Evolutionary conservation across 2,329 filamentous ascomycete species (phyloP).

Genomic region (Colletotrichum paranaense): DNA sequence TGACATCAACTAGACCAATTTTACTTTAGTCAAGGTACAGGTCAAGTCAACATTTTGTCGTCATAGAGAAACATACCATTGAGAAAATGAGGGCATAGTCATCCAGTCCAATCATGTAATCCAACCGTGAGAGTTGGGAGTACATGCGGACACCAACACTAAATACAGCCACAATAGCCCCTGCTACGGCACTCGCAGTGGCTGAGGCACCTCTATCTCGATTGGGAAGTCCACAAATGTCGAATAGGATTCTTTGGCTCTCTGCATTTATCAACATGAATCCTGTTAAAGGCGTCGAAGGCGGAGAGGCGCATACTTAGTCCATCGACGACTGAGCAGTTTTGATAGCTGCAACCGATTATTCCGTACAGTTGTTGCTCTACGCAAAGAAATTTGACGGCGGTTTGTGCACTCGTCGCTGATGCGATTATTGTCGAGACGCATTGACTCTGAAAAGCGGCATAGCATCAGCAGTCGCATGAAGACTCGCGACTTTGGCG

Average conservation of each 20-base stretch:
- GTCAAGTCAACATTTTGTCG: too few species aligned
- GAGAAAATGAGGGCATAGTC: conserved; percentile 23
- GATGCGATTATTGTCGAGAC: not conserved
- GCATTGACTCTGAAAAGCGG: not conserved
- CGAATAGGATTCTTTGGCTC: conserved; percentile 9
- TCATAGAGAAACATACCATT: not conserved
- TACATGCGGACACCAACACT: conserved; percentile 20
- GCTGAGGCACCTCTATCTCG: conserved; percentile 16
- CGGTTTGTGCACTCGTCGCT: not conserved
- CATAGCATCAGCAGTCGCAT: not conserved
- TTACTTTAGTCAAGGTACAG: too few species aligned
- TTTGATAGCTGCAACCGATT: not conserved
- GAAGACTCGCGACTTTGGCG: not conserved
- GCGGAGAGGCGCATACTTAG: not conserved
- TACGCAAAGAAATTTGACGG: not conserved
- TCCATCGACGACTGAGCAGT: not conserved
- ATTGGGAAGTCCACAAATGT: conserved; percentile 6
- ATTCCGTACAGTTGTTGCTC: not conserved
- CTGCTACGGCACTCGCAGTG: conserved; percentile 18
- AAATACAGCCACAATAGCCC: conserved; percentile 3
- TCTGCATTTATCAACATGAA: not conserved
- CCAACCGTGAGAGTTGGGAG: conserved; percentile 8
- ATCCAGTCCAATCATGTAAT: conserved; percentile 15
- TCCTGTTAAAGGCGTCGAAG: not conserved
- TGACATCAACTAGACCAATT: conserved; percentile 3